phyloP scores from a whole-genome alignment of 2,329 filamentous ascomycete genomes.

The Curvularia sp. region DNA sequence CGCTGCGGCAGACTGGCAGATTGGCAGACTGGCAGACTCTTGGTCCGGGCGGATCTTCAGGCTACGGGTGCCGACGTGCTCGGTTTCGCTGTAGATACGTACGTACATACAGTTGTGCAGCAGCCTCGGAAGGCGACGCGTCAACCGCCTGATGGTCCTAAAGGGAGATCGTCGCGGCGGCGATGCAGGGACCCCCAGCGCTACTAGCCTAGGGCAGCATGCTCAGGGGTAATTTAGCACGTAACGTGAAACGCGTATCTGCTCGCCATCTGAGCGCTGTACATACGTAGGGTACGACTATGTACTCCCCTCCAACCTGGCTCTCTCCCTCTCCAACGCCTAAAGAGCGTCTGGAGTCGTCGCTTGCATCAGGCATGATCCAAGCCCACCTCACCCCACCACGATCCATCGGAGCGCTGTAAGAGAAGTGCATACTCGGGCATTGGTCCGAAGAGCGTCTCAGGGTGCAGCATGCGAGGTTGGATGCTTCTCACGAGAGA shows the following conservation, averaged over 20 bases:
- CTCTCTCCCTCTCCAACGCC: conserved; percentile 12
- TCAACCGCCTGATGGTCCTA: conserved; percentile 26
- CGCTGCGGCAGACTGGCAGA: conserved; percentile 46
- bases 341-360: conserved; percentile 37
- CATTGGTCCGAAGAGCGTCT: conserved; percentile 39
- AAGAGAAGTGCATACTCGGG: conserved; percentile 15
- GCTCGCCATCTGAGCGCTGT: conserved; percentile 18
- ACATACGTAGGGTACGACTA: no score
- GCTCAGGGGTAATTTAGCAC: conserved; percentile 30
- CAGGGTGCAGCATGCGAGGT: conserved; percentile 21
- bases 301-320: conserved; percentile 12
- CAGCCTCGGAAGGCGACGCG: conserved; percentile 9
- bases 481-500: conserved; percentile 7
- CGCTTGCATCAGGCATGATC: conserved; percentile 23
- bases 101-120: neutral
- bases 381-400: conserved; percentile 23
- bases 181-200: conserved; percentile 36
- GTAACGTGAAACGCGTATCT: conserved; percentile 43
- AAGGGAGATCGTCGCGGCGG: conserved; percentile 40
- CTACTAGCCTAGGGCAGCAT: conserved; percentile 20
- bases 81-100: conserved; percentile 1
- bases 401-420: conserved; percentile 29
- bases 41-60: conserved; percentile 26
- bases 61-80: conserved; percentile 3
- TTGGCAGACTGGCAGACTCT: no score